These are phyloP conservation scores for Conoideocrella luteorostrata DNA, from an alignment of 2,329 filamentous ascomycete genomes.

Conservation along the genomic window DNA sequence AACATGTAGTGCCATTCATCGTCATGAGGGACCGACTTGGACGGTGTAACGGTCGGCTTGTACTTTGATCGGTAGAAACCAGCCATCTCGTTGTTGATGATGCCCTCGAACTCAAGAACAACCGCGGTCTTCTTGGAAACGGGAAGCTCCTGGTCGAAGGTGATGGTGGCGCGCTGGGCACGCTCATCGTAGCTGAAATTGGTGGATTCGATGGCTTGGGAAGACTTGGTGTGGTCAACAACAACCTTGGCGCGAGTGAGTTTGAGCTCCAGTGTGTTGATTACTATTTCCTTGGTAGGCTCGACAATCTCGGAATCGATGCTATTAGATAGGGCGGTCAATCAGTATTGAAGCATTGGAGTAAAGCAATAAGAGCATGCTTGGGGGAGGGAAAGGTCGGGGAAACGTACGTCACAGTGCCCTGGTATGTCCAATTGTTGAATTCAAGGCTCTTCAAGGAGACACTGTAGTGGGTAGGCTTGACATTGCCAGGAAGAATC, in stretches of 20 bases:
- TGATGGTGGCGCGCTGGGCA: constrained; percentile 74
- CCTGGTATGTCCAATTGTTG: constrained; percentile 68
- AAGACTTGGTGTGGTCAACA: constrained; percentile 50
- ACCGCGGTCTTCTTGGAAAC: constrained; percentile 60
- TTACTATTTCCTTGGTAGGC: constrained; percentile 66
- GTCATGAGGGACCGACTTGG: constrained; percentile 71
- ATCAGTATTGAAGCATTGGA: constrained; percentile 6
- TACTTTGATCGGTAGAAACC: constrained; percentile 95
- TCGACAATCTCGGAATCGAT: constrained; percentile 70
- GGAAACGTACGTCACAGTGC: constrained; percentile 57
- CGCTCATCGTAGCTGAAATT: constrained; percentile 74
- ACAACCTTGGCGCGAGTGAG: constrained; percentile 59
- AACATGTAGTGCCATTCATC: constrained; percentile 67
- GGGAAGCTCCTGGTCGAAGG: constrained; percentile 66
- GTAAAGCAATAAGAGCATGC: not conserved
- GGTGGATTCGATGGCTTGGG: constrained; percentile 52
- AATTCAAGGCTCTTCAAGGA: constrained; percentile 80
- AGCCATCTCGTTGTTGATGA: constrained; percentile 84
- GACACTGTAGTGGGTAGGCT: constrained; percentile 79
- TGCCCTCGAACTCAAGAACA: constrained; percentile 68
- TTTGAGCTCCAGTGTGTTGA: constrained; percentile 83
- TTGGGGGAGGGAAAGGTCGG: not conserved
- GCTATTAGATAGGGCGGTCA: constrained; percentile 28
- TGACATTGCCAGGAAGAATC: constrained; percentile 58
- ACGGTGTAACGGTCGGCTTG: constrained; percentile 67